Evolutionary conservation across 164 flowering plant genomes (phyloP), one percentile per base, ranked within the genome.

Genomic region (Cinnamomum chago): DNA sequence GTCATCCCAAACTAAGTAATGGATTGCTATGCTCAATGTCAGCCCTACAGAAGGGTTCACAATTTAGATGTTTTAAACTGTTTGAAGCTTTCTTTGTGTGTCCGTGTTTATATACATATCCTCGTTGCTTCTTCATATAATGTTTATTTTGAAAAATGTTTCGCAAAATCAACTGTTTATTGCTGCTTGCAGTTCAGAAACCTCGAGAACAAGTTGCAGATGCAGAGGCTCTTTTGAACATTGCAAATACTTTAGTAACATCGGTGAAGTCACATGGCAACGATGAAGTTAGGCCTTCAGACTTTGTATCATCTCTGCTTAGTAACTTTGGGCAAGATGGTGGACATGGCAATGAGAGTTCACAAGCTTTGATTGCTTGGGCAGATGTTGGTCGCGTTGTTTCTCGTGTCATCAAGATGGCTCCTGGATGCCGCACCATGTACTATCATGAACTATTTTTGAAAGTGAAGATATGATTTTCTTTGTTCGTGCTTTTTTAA

Each of bases 181-280:
- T 1, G 51, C 40, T 35, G 12, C 47, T 24, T 82, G 74, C 86
- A 93, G 99, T 95, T 74, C 85, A 84, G 76, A 90, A 88, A 74
- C 98, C 99, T 7, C 86, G 97, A 72, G 99, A 95, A 67, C 99
- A 95, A 79, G 92, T 95, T 65, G 95, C 95, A 17, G 99, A 95
- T 84, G 98, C 98, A n/a, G 95, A 93, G 78, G 92, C 96, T 9
- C 81, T 95, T 18, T 77, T 90, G 68, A 96, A 88, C 74, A 85
- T 95, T 33, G 77, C 98, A 20, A 90, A 79, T 79, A 82, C 92
- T 0, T 79, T 95, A 79, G 84, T 84, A 35, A 65, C 84, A 3
- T 87, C 94, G 68, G 93, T 89, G 3, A 85, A 81, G 79, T 81
- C 90, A 24, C 86, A 84, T 10, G 62, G 79, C 62, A 83, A 73